Percentiles rank a stretch among this genome's conserved stretches.
These are phyloP conservation scores for Penicillium simplicissimum DNA, from an alignment of 495 filamentous ascomycete genomes.

Conservation along the genomic window DNA sequence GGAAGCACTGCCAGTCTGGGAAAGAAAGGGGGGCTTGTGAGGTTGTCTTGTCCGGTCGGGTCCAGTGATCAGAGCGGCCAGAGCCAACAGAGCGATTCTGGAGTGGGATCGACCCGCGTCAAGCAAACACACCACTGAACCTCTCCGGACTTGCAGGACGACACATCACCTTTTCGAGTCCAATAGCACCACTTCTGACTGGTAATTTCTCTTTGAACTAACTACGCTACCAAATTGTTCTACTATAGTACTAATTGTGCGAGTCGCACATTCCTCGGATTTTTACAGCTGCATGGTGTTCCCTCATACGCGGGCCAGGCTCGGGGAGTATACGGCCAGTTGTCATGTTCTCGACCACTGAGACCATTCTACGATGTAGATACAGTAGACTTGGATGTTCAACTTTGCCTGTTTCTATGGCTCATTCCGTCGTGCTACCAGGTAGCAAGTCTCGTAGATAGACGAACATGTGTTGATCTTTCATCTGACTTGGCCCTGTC, in stretches of 20 bases:
- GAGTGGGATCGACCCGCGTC: conserved; percentile 25
- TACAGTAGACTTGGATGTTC: too few relatives aligned
- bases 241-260: background rate
- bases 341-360: background rate
- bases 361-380: background rate
- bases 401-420: too few relatives aligned
- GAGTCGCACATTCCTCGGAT: conserved; percentile 10
- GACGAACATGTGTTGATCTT: background rate
- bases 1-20: conserved; percentile 28
- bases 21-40: conserved; percentile 31
- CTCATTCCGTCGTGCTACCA: background rate
- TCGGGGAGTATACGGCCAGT: conserved; percentile 8
- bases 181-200: background rate
- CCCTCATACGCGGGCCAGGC: background rate
- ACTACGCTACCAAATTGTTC: background rate
- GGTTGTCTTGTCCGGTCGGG: conserved; percentile 22
- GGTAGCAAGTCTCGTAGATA: background rate
- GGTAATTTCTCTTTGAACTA: background rate
- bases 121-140: background rate
- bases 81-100: conserved; percentile 13
- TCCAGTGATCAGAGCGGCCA: conserved; percentile 29
- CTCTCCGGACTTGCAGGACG: background rate
- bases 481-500: too few relatives aligned
- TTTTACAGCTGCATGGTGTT: conserved; percentile 14
- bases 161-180: background rate